A percentile compares a stretch with the other conserved stretches of the same genome.
These are phyloP conservation scores for Pulveroboletus sp. DNA, from an alignment of 768 basidiomycete species.

Conservation along the genomic window DNA sequence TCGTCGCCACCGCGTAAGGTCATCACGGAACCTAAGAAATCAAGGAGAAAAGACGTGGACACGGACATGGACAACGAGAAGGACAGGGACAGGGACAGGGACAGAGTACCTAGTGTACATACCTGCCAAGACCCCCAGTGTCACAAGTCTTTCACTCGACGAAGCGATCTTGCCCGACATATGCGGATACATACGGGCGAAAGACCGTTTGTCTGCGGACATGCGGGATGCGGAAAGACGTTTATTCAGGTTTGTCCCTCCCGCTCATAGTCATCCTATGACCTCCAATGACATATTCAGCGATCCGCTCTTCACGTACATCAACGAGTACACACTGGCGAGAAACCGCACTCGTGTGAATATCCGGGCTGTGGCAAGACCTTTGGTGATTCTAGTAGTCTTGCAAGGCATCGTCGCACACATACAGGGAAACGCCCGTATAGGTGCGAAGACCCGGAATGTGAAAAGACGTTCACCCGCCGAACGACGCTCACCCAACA, in stretches of 20 bases:
- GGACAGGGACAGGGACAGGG: slow-evolving; percentile 37
- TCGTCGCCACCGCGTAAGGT: slow-evolving; percentile 34
- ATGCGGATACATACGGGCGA: slow-evolving; percentile 90
- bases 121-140: slow-evolving; percentile 70
- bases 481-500: slow-evolving; percentile 81
- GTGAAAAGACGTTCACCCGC: slow-evolving; percentile 85
- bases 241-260: slow-evolving; percentile 73
- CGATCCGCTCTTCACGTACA: slow-evolving; percentile 89
- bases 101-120: slow-evolving; percentile 47
- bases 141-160: slow-evolving; percentile 74
- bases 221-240: slow-evolving; percentile 77
- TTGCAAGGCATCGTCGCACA: slow-evolving; percentile 87
- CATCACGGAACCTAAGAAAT: slow-evolving; percentile 21
- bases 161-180: slow-evolving; percentile 80
- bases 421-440: slow-evolving; percentile 85
- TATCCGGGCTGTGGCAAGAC: slow-evolving; percentile 84
- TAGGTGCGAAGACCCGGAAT: slow-evolving; percentile 77
- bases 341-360: slow-evolving; percentile 89
- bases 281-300: slow-evolving; percentile 36
- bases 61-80: slow-evolving; percentile 28
- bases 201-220: slow-evolving; percentile 72
- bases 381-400: slow-evolving; percentile 87
- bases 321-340: slow-evolving; percentile 84
- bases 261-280: background rate
- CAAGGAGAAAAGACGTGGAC: slow-evolving; percentile 26